Evolutionary conservation across 1,284 basidiomycete species (phyloP).

Genomic region (Entoloma clypeatum): DNA sequence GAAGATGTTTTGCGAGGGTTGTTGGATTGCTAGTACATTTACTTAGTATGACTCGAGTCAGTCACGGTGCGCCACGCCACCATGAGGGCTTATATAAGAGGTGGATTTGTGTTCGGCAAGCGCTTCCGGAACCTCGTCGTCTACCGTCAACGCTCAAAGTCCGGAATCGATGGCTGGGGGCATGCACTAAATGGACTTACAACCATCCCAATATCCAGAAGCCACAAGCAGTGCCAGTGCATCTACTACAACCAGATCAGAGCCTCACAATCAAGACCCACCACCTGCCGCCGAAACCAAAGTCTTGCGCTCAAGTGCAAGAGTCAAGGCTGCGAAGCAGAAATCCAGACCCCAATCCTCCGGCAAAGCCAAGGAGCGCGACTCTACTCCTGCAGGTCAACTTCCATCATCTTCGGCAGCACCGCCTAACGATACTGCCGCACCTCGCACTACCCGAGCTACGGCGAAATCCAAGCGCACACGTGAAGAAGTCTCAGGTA

Average conservation of each 20-base stretch:
- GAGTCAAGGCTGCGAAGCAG: slow-evolving; percentile 73
- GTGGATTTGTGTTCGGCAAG: slow-evolving; percentile 33
- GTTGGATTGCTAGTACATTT: neutral
- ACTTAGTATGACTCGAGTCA: slow-evolving; percentile 1
- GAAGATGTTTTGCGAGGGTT: slow-evolving; percentile 49
- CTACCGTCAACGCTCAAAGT: slow-evolving; percentile 30
- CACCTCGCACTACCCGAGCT: slow-evolving; percentile 38
- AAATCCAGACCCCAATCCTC: slow-evolving; percentile 45
- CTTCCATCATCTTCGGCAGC: slow-evolving; percentile 30
- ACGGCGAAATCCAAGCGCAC: slow-evolving; percentile 49
- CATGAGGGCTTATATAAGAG: slow-evolving; percentile 43
- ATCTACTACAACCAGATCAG: slow-evolving; percentile 31
- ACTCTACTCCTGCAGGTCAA: slow-evolving; percentile 29
- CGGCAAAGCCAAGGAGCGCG: slow-evolving; percentile 37
- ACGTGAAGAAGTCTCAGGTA: slow-evolving; percentile 47
- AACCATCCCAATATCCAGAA: slow-evolving; percentile 63
- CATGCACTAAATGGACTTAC: slow-evolving; percentile 83
- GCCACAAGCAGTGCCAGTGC: slow-evolving; percentile 62
- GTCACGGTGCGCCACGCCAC: slow-evolving; percentile 32
- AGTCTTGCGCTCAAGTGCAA: slow-evolving; percentile 65
- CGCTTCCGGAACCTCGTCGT: slow-evolving; percentile 26
- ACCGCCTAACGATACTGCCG: slow-evolving; percentile 34
- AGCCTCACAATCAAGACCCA: slow-evolving; percentile 35
- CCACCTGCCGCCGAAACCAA: slow-evolving; percentile 40
- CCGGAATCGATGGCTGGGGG: slow-evolving; percentile 75